A percentile compares a stretch with the other conserved stretches of the same genome.
phyloP scores from a whole-genome alignment of 164 flowering plant species.

The Buxus sempervirens region DNA sequence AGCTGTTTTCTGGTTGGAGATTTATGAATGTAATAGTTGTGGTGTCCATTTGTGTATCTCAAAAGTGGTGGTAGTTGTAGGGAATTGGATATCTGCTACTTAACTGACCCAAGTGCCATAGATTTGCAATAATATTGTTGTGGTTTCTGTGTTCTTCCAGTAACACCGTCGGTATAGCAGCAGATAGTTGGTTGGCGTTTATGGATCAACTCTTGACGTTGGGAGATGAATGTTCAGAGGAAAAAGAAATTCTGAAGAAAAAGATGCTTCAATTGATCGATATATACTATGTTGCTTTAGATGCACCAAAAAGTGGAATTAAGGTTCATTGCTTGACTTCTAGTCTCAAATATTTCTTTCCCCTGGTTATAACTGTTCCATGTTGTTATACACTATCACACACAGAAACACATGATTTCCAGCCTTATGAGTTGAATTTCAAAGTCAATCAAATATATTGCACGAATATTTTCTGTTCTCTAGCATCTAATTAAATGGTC shows the following conservation, averaged over 20 bases:
- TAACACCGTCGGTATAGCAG: constrained; percentile 42
- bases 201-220: constrained; percentile 75
- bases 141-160: constrained; percentile 37
- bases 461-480: too few relatives aligned
- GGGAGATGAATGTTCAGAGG: constrained; percentile 33
- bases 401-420: not conserved
- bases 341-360: not conserved
- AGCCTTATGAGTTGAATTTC: not conserved
- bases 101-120: not conserved
- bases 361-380: too few relatives aligned
- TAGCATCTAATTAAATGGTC: too few relatives aligned
- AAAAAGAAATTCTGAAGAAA: constrained; percentile 30
- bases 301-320: constrained; percentile 73
- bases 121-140: not conserved
- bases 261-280: constrained; percentile 53
- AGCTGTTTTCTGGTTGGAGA: too few relatives aligned
- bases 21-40: too few relatives aligned
- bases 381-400: too few relatives aligned
- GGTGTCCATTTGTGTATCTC: too few relatives aligned
- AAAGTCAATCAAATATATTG: too few relatives aligned
- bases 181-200: constrained; percentile 65
- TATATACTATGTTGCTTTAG: constrained; percentile 77
- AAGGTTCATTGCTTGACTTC: constrained; percentile 40
- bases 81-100: too few relatives aligned
- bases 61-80: too few relatives aligned